Conservation (phyloP, 306 rosid genomes). For the Medicago truncatula region DNA sequence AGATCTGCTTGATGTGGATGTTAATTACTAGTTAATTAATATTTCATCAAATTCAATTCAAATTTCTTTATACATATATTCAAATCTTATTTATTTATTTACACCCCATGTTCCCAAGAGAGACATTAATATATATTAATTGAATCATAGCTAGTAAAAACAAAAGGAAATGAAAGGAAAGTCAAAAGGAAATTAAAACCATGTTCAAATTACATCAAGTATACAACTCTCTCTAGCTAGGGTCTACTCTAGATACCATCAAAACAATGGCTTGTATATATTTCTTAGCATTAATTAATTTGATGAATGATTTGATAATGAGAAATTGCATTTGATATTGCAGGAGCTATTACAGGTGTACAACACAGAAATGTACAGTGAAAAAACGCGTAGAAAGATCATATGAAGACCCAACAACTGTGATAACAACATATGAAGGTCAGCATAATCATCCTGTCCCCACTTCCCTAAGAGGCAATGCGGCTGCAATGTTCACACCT, state of each 20-base stretch:
- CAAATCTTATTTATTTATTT: background rate
- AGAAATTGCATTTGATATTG: background rate
- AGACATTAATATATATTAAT: background rate
- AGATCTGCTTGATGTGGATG: slow-evolving; percentile 10
- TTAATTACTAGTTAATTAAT: background rate
- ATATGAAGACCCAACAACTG: slow-evolving; percentile 70
- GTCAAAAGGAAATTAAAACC: background rate
- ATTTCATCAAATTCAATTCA: background rate
- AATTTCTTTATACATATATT: background rate
- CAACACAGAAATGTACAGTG: slow-evolving; percentile 82
- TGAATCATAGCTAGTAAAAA: background rate
- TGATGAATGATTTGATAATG: background rate
- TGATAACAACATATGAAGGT: slow-evolving; percentile 87
- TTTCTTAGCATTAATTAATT: background rate
- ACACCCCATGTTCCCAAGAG: background rate
- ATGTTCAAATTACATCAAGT: background rate
- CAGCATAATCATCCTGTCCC: slow-evolving; percentile 91
- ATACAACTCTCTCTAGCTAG: slow-evolving; percentile 5
- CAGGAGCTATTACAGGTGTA: slow-evolving; percentile 90
- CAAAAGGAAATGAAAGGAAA: background rate
- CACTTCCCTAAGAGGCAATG: slow-evolving; percentile 71
- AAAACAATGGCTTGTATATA: background rate
- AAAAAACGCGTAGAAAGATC: slow-evolving; percentile 91
- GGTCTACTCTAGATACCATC: background rate
- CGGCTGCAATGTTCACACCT: slow-evolving; percentile 69